Conservation (phyloP, 257 asterid genomes). For the Solanum chmielewskii region DNA sequence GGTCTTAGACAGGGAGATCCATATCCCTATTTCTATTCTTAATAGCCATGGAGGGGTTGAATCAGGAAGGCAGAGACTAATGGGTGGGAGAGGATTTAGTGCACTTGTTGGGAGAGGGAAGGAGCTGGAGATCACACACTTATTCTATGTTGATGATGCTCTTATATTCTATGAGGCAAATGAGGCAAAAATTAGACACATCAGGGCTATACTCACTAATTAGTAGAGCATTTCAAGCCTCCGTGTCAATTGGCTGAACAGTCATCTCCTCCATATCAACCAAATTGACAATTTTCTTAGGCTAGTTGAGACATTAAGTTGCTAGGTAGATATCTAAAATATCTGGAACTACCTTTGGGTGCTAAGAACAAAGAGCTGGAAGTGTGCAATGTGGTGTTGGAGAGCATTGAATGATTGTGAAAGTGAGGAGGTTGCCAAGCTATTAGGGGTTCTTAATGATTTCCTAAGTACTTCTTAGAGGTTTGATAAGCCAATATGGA, state of each 20-base stretch:
- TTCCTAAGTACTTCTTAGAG: neutral
- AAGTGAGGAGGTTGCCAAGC: neutral
- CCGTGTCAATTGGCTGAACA: neutral
- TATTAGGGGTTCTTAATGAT: neutral
- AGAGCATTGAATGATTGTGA: neutral
- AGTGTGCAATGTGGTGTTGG: too few species aligned
- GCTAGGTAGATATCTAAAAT: too few species aligned
- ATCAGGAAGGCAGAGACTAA: too few species aligned
- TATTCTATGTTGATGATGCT: neutral
- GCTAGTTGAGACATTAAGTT: neutral
- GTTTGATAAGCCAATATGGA: neutral
- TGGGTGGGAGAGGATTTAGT: too few species aligned
- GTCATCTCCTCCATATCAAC: neutral
- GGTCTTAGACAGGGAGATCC: neutral
- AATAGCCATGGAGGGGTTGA: neutral
- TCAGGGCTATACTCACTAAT: neutral
- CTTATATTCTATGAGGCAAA: neutral
- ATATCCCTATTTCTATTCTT: neutral
- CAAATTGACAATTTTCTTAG: neutral
- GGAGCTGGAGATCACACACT: neutral
- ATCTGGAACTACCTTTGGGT: too few species aligned
- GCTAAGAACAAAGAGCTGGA: too few species aligned
- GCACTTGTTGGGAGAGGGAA: neutral
- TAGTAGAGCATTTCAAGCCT: neutral
- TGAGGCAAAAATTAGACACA: neutral